Evolutionary conservation across 257 asterid species (phyloP), one percentile per base, ranked within the genome.

Genomic region (Gardenia jasminoides): DNA sequence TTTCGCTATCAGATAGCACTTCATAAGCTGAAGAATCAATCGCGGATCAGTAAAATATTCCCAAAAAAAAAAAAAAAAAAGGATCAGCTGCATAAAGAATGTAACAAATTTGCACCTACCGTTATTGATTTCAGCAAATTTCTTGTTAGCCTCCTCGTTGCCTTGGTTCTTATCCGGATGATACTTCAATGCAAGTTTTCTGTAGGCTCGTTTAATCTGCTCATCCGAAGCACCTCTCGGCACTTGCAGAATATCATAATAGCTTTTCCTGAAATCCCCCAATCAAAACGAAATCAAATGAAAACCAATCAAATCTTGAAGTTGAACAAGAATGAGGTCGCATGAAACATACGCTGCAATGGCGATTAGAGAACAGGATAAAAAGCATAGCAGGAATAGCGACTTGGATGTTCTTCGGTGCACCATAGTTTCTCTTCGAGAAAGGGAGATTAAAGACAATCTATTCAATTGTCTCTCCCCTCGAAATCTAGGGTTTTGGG

Each of bases 151-250:
- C 81, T 94, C 98, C 67, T 92, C 97, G 76, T 94, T 94, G 43
- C 98, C 98, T 76, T 74, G 97, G 77, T 94, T 94, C 76, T 94
- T 94, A 80, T 94, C 97, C 3, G 97, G 97, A 70, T 94, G 98
- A 88, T 94, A 94, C 86, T 92, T 92, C 90, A 94, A 84, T 0
- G 98, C 98, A 76, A 94, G 97, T 88, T 92, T 94, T 78, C 98
- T 54, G 76, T 94, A 94, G 28, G 98, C 97, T 72, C 97, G 92
- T 86, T 92, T 94, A 72, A 94, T 94, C 84, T 94, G 97, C 12
- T 94, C 98, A 26, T 94, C 98, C 19, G 98, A 78, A 72, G 98
- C 98, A 67, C 97, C 87, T 85, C 79, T 91, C 12, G 91, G 87
- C 68, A 92, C 91, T 86, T 94, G 96, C 20, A 94, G 88, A 72